Evolutionary conservation across 1,284 basidiomycete species (phyloP).

Genomic region (Phellinidium pouzarii): DNA sequence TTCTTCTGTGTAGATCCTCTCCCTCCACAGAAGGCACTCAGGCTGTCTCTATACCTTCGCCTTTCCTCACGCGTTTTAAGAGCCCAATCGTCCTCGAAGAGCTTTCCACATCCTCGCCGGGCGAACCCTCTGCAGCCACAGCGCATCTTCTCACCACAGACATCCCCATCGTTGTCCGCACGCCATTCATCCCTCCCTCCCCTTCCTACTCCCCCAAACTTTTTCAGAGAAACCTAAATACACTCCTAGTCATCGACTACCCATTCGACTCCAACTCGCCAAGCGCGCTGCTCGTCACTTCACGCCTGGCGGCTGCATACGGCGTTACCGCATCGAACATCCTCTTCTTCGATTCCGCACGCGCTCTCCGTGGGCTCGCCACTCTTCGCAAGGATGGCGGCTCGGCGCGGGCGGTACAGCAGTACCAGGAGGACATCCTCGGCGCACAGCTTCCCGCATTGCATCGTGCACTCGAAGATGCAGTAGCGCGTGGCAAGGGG

Average conservation of each 20-base stretch:
- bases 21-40: constrained; percentile 5
- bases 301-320: constrained; percentile 20
- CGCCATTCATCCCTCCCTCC: constrained; percentile 47
- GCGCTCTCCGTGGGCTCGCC: constrained; percentile 47
- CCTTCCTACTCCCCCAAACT: constrained; percentile 30
- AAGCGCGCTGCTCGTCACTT: constrained; percentile 19
- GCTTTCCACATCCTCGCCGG: constrained; percentile 27
- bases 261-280: constrained; percentile 22
- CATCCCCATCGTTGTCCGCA: constrained; percentile 51
- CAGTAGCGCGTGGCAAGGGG: constrained; percentile 24
- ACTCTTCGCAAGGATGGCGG: constrained; percentile 38
- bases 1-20: neutral
- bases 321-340: constrained; percentile 25
- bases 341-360: constrained; percentile 48
- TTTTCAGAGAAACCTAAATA: constrained; percentile 34
- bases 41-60: constrained; percentile 36
- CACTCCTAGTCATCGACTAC: constrained; percentile 43
- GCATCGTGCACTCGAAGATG: constrained; percentile 33
- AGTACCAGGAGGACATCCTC: constrained; percentile 56
- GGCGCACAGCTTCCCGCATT: constrained; percentile 50
- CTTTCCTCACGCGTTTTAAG: constrained; percentile 48
- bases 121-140: constrained; percentile 16
- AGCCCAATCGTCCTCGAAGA: constrained; percentile 44
- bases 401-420: constrained; percentile 45
- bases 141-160: constrained; percentile 35